Percentiles rank a stretch among this genome's conserved stretches.
phyloP scores from a whole-genome alignment of 2,329 filamentous ascomycete species.

The Ceratocystis colombiana region DNA sequence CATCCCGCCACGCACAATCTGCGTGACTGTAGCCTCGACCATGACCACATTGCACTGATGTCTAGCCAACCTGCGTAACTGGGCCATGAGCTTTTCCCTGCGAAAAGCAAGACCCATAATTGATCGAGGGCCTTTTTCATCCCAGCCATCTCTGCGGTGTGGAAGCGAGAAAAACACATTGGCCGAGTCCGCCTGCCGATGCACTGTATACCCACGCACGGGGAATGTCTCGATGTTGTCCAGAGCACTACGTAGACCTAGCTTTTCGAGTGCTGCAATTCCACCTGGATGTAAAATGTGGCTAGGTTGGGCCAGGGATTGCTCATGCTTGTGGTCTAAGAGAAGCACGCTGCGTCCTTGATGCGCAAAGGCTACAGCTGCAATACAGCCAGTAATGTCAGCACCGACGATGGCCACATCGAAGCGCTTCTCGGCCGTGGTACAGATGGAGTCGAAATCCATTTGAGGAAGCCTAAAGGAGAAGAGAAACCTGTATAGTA shows the following conservation, averaged over 20 bases:
- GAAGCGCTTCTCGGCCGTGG: conserved; percentile 17
- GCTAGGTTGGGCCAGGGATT: conserved; percentile 89
- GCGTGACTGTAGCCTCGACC: conserved; percentile 21
- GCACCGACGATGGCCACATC: conserved; percentile 78
- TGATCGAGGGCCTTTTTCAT: not conserved
- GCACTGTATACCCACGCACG: conserved; percentile 21
- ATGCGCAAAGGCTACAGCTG: conserved; percentile 72
- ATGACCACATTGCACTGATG: not conserved
- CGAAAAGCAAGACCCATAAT: conserved; percentile 9
- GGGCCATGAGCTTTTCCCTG: not conserved
- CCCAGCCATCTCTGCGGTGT: conserved; percentile 4
- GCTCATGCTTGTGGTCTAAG: conserved; percentile 55
- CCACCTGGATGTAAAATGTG: conserved; percentile 91
- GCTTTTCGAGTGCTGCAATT: conserved; percentile 62
- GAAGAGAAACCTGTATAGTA: not conserved
- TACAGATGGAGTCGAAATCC: not conserved
- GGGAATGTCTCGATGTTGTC: conserved; percentile 56
- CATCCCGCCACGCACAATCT: conserved; percentile 20
- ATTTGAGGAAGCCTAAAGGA: not conserved
- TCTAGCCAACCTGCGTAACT: not conserved
- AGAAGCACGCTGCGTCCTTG: conserved; percentile 87
- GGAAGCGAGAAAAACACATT: conserved; percentile 19
- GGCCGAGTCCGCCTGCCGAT: not conserved
- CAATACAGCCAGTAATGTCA: conserved; percentile 77
- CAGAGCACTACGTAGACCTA: conserved; percentile 72